Conservation (phyloP, 306 rosid species). For the Acacia acuminata region DNA sequence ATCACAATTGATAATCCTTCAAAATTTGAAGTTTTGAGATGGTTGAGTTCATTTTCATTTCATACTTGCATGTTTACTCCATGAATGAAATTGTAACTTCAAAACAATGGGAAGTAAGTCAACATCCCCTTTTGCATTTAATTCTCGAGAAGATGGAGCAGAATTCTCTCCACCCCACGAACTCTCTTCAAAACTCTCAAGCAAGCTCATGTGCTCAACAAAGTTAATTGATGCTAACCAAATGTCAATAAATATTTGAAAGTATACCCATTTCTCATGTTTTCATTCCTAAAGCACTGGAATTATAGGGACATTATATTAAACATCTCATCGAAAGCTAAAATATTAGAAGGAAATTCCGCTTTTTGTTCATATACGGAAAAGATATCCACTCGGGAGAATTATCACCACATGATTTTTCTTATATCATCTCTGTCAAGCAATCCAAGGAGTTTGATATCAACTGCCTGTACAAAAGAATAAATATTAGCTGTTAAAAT, state of each 20-base stretch:
- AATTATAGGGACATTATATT: background rate
- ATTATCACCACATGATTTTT: constrained; percentile 87
- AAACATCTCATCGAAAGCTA: constrained; percentile 10
- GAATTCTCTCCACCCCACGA: background rate
- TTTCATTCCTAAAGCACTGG: background rate
- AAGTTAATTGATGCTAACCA: background rate
- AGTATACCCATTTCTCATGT: background rate
- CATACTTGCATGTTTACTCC: background rate
- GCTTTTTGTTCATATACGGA: constrained; percentile 91
- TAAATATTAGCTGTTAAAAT: constrained; percentile 1
- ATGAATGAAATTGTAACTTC: background rate
- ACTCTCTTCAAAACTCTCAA: constrained; percentile 3
- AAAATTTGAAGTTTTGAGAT: background rate
- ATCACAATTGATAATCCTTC: background rate
- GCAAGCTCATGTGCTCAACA: background rate
- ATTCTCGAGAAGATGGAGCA: background rate
- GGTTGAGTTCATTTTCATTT: background rate
- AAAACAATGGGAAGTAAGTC: background rate
- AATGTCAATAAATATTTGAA: background rate
- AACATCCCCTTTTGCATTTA: background rate
- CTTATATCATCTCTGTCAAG: constrained; percentile 83
- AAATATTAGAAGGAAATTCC: constrained; percentile 21
- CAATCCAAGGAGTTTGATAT: constrained; percentile 85
- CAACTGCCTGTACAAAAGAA: constrained; percentile 74
- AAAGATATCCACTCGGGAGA: constrained; percentile 97